These are phyloP conservation scores for Microbotryum saponariae DNA, from an alignment of 1,284 basidiomycete genomes.

Conservation along the genomic window DNA sequence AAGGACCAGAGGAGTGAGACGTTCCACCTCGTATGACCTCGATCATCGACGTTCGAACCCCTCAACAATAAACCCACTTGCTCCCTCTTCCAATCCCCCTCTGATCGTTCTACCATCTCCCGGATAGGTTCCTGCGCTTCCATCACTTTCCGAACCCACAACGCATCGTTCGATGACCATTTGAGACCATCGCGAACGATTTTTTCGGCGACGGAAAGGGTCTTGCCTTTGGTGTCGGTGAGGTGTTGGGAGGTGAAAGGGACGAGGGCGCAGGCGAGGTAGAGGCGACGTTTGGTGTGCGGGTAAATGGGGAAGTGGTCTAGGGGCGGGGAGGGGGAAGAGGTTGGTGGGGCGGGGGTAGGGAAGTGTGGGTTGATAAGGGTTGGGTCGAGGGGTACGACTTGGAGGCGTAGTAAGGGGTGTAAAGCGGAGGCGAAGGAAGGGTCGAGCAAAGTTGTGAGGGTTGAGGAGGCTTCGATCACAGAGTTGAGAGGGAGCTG, in stretches of 20 bases:
- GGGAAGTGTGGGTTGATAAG: neutral
- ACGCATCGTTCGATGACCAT: constrained; percentile 8
- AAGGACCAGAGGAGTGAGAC: constrained; percentile 24
- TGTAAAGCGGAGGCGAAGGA: constrained; percentile 38
- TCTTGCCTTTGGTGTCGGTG: constrained; percentile 55
- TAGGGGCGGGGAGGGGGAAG: neutral
- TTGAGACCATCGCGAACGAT: constrained; percentile 75
- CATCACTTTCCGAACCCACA: constrained; percentile 10
- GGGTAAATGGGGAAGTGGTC: constrained; percentile 11
- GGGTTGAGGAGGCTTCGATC: constrained; percentile 42
- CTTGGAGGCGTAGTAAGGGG: constrained; percentile 13
- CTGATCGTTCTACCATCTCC: constrained; percentile 1
- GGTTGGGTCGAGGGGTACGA: constrained; percentile 2
- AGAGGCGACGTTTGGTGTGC: constrained; percentile 54
- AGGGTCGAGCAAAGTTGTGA: constrained; percentile 45
- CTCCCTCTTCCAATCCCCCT: neutral
- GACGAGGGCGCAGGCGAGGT: constrained; percentile 50
- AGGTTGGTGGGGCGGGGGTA: constrained; percentile 5
- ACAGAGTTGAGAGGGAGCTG: constrained; percentile 45
- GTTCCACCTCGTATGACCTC: constrained; percentile 22
- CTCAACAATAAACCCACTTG: constrained; percentile 9
- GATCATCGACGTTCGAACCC: neutral
- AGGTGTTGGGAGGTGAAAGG: constrained; percentile 54
- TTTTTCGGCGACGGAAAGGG: constrained; percentile 54
- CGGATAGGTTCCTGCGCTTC: constrained; percentile 9